These are phyloP conservation scores for Purpureocillium takamizusanense DNA, from an alignment of 2,329 filamentous ascomycete species.

Conservation along the genomic window DNA sequence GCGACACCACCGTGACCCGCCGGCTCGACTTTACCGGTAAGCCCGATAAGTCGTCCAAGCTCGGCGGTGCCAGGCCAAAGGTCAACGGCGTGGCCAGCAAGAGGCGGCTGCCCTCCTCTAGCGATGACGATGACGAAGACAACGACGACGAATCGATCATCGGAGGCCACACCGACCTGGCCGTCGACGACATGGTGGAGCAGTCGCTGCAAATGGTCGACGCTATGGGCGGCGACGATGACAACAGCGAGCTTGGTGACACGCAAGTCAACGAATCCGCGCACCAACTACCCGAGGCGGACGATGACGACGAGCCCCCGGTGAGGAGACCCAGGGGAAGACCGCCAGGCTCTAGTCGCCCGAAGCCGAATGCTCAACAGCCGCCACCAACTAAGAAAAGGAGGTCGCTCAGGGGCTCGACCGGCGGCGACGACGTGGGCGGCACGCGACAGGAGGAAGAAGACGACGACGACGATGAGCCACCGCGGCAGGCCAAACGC, in stretches of 20 bases:
- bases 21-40: slow-evolving; percentile 40
- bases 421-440: slow-evolving; percentile 1
- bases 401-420: slow-evolving; percentile 3
- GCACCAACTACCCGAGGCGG: slow-evolving; percentile 13
- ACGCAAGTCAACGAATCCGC: too few species aligned
- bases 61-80: slow-evolving; percentile 6
- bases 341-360: slow-evolving; percentile 6
- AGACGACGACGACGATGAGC: slow-evolving; percentile 13
- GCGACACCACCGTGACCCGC: slow-evolving; percentile 37
- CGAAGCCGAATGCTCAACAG: neutral
- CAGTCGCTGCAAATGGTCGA: slow-evolving; percentile 34
- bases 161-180: slow-evolving; percentile 18
- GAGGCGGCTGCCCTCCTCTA: slow-evolving; percentile 15
- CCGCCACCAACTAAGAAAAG: slow-evolving; percentile 5
- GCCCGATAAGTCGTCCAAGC: slow-evolving; percentile 5
- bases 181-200: slow-evolving; percentile 23
- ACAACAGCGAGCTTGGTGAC: slow-evolving; percentile 1
- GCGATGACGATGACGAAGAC: slow-evolving; percentile 15
- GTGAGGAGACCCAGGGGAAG: slow-evolving; percentile 9
- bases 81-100: slow-evolving; percentile 21
- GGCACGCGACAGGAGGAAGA: slow-evolving; percentile 8
- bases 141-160: slow-evolving; percentile 11
- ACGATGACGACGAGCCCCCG: slow-evolving; percentile 11
- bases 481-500: slow-evolving; percentile 14
- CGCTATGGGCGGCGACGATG: slow-evolving; percentile 14